Evolutionary conservation across 2,329 filamentous ascomycete genomes (phyloP).

Genomic region (Colletotrichum ledebouriae): DNA sequence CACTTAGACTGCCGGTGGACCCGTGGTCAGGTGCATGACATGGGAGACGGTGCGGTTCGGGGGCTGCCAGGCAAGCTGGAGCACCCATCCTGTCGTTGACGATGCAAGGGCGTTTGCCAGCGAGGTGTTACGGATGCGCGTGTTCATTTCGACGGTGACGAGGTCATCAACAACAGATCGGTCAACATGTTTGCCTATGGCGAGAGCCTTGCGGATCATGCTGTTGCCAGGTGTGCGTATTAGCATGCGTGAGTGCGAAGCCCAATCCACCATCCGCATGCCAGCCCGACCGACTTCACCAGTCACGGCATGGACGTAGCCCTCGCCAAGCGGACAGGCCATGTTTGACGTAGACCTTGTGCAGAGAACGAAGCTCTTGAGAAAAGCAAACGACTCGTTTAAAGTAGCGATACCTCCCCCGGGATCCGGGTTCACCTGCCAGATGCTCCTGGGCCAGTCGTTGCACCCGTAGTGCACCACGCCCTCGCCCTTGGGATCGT

Average conservation of each 20-base stretch:
- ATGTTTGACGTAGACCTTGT: slow-evolving; percentile 33
- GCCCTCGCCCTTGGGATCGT: slow-evolving; percentile 39
- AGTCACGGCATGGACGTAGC: slow-evolving; percentile 31
- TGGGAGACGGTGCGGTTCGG: slow-evolving; percentile 34
- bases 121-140: slow-evolving; percentile 15
- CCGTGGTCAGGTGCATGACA: slow-evolving; percentile 40
- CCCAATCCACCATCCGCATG: slow-evolving; percentile 31
- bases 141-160: slow-evolving; percentile 34
- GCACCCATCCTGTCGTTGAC: slow-evolving; percentile 28
- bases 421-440: slow-evolving; percentile 35
- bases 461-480: slow-evolving; percentile 40
- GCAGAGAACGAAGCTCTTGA: slow-evolving; percentile 34
- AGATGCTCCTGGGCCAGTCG: slow-evolving; percentile 39
- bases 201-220: slow-evolving; percentile 28
- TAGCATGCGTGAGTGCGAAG: slow-evolving; percentile 19
- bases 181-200: slow-evolving; percentile 20
- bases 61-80: slow-evolving; percentile 40
- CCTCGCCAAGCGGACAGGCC: slow-evolving; percentile 25
- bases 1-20: slow-evolving; percentile 11
- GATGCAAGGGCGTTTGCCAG: slow-evolving; percentile 12
- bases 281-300: slow-evolving; percentile 33
- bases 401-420: slow-evolving; percentile 39
- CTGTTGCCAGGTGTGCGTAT: slow-evolving; percentile 30
- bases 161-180: slow-evolving; percentile 25
- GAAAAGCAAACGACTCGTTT: slow-evolving; percentile 31